Evolutionary conservation across 2,329 filamentous ascomycete species (phyloP).

Genomic region (Sclerotinia glacialis): DNA sequence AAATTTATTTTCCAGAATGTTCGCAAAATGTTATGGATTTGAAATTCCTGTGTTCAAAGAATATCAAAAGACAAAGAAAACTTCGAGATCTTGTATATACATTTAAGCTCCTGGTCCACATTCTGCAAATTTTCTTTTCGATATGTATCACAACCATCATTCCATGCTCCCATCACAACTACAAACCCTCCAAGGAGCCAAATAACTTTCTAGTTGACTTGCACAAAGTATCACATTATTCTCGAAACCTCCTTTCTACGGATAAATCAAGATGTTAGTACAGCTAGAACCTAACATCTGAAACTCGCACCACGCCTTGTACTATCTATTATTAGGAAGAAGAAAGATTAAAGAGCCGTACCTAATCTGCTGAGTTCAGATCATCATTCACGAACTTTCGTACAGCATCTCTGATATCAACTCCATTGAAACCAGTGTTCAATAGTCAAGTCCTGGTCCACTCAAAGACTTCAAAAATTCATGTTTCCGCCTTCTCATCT

Average conservation of each 20-base stretch:
- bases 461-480: neutral
- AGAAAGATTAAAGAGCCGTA: neutral
- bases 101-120: neutral
- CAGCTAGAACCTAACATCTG: neutral
- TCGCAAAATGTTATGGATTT: neutral
- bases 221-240: no score
- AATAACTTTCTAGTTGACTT: no score
- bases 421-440: neutral
- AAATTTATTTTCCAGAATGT: neutral
- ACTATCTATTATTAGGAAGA: neutral
- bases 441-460: neutral
- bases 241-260: neutral
- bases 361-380: neutral
- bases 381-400: neutral
- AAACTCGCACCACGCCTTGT: no score
- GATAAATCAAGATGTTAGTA: neutral
- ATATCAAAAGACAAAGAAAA: neutral
- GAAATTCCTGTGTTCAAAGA: neutral
- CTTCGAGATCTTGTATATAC: neutral
- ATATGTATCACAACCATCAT: neutral
- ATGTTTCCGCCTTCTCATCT: neutral
- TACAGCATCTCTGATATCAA: neutral
- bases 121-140: neutral
- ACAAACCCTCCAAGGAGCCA: neutral
- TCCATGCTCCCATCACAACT: neutral